A percentile compares a stretch with the other conserved stretches of the same genome.
Evolutionary conservation across 768 basidiomycete genomes (phyloP).

Genomic region (Panaeolus papilionaceus): DNA sequence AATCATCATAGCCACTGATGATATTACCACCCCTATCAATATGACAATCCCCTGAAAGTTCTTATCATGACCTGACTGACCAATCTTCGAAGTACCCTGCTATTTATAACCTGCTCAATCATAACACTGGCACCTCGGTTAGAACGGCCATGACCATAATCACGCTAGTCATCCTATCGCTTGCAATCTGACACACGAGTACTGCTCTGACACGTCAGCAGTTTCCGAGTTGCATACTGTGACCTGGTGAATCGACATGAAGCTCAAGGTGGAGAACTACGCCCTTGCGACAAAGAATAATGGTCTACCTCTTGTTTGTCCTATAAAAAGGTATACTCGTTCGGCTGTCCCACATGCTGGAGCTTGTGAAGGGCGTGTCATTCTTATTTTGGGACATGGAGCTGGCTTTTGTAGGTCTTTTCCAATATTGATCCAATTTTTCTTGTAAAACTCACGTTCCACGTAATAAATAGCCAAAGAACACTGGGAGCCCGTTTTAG

Average conservation of each 20-base stretch:
- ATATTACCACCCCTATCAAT: too few relatives aligned
- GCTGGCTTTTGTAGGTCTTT: neutral
- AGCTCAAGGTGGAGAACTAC: neutral
- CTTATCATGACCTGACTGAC: too few relatives aligned
- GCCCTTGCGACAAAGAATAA: neutral
- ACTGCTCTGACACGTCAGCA: neutral
- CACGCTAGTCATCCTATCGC: neutral
- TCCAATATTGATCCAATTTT: too few relatives aligned
- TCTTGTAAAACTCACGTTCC: neutral
- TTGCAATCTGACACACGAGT: neutral
- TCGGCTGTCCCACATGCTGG: neutral
- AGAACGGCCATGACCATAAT: neutral
- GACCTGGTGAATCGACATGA: neutral
- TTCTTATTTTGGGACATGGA: neutral
- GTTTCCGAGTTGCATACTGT: neutral
- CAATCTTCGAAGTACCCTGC: neutral
- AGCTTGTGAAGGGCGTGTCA: neutral
- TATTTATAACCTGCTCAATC: neutral
- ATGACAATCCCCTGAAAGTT: too few relatives aligned
- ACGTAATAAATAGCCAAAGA: neutral
- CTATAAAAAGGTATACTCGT: conserved; percentile 1
- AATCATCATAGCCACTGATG: too few relatives aligned
- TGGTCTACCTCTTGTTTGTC: neutral
- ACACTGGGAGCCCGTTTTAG: neutral
- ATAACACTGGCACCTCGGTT: neutral